Base-by-base conservation (phyloP, 257 asterid species). In the Nicotiana noctiflora region DNA sequence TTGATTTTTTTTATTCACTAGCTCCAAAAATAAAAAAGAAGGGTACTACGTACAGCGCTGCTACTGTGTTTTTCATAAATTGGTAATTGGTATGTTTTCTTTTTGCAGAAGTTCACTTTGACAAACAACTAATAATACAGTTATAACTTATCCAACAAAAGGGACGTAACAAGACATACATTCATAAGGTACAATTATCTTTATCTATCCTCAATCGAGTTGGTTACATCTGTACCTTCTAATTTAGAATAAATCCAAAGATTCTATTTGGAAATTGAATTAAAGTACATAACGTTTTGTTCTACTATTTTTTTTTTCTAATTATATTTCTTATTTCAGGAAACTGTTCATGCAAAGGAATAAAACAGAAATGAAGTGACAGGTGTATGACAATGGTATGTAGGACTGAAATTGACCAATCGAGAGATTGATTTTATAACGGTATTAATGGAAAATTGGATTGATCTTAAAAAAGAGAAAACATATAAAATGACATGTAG, bases 381-480 rank as follows among this genome's bases (percentile, higher is more conserved):
- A 21, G 60, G 29, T 11, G 37, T 72, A 46, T 72, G 78, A 72
- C 21, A 46, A 44, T 46, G 59, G 77, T 40, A 8, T 12, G 49
- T 21, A 46, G 78, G 78, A 72, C 61, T 13, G 78, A 72, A 23
- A 74, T 74, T 74, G 78, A 46, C 78, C 78, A 23, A 49, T 49
- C 1, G 78, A 21, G 34, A 46, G 18, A 74, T 40, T 12, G 31
- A 56, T 12, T 70, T 70, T 44, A 5, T 44, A 70, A 70, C 23
- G 78, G 78, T 72, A 7, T 44, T 49, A 15, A 64, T 21, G 44
- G 40, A 29, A 49, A 49, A 79, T 40, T 68, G 4, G 40, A 74
- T 44, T 23, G 78, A 6, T 74, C 15, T 46, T 74, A 23, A 23
- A 49, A 74, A 74, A 49, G 19, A 49, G 61, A 72, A 14, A 59